Evolutionary conservation across 2,329 filamentous ascomycete species (phyloP).

Genomic region (Allantophomopsis cytisporea): DNA sequence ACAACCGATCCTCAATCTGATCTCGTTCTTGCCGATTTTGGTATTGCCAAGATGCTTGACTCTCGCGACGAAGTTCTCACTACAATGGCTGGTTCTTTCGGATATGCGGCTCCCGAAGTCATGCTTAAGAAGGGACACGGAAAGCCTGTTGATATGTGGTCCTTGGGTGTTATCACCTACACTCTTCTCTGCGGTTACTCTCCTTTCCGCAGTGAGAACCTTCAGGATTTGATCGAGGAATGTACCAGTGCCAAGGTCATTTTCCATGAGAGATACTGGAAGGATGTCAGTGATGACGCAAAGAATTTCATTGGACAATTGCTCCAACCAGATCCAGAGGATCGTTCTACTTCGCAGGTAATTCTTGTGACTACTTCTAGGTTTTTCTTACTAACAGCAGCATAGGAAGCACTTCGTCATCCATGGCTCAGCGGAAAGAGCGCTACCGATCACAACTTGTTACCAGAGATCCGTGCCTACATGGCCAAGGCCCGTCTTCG

Average conservation of each 20-base stretch:
- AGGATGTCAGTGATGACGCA: conserved; percentile 86
- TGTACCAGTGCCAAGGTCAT: conserved; percentile 73
- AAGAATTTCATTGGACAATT: conserved; percentile 85
- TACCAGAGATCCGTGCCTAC: conserved; percentile 93
- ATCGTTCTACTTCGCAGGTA: conserved; percentile 68
- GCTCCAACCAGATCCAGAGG: conserved; percentile 63
- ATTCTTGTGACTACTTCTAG: neutral
- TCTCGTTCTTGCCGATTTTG: conserved; percentile 90
- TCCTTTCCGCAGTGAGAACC: conserved; percentile 89
- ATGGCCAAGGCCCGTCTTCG: conserved; percentile 83
- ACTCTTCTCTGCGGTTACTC: conserved; percentile 97
- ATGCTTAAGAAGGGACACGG: conserved; percentile 97
- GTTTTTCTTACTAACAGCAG: conserved; percentile 5
- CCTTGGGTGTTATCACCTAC: conserved; percentile 95
- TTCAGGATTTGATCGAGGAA: conserved; percentile 88
- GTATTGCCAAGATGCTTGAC: conserved; percentile 96
- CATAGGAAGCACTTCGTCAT: conserved; percentile 64
- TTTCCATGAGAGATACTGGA: conserved; percentile 98
- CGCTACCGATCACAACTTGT: conserved; percentile 88
- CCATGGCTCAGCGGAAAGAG: conserved; percentile 84
- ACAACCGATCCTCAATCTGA: conserved; percentile 66
- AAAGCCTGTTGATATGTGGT: conserved; percentile 99
- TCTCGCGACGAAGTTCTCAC: conserved; percentile 83
- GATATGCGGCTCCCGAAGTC: conserved; percentile 93
- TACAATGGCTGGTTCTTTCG: conserved; percentile 97